These are phyloP conservation scores for Karstenula rhodostoma DNA, from an alignment of 2,329 filamentous ascomycete genomes.

Conservation along the genomic window DNA sequence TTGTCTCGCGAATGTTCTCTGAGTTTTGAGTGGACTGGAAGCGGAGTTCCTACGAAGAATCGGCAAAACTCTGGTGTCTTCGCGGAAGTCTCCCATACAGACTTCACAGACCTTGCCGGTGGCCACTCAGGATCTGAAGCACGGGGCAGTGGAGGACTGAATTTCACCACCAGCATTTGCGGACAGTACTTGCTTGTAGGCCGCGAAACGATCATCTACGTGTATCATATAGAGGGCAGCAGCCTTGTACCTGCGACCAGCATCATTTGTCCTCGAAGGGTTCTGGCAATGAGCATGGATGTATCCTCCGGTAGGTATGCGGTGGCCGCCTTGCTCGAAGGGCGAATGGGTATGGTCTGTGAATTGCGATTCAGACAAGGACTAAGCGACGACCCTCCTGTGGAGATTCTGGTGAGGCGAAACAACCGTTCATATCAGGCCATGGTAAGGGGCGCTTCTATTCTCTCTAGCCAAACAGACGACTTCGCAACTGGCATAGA, in stretches of 20 bases:
- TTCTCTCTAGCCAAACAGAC: constrained; percentile 20
- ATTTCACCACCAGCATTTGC: constrained; percentile 65
- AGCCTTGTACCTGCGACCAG: constrained; percentile 58
- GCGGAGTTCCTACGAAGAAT: constrained; percentile 27
- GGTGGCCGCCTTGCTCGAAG: constrained; percentile 67
- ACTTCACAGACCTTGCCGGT: constrained; percentile 46
- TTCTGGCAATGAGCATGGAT: constrained; percentile 70
- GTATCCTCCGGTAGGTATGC: constrained; percentile 63
- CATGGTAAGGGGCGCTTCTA: constrained; percentile 18
- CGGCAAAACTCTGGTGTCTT: constrained; percentile 19
- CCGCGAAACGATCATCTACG: constrained; percentile 62
- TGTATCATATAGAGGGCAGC: constrained; percentile 59
- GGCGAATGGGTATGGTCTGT: constrained; percentile 68
- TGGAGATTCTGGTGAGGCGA: constrained; percentile 24
- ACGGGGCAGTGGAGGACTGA: constrained; percentile 36
- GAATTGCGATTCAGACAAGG: constrained; percentile 48
- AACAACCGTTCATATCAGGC: constrained; percentile 18
- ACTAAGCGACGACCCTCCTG: constrained; percentile 6
- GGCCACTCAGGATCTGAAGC: constrained; percentile 25
- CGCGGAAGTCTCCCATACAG: constrained; percentile 33
- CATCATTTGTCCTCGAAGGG: constrained; percentile 64
- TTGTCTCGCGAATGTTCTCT: constrained; percentile 61
- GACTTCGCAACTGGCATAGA: constrained; percentile 18
- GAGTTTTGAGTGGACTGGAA: constrained; percentile 51
- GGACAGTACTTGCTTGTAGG: constrained; percentile 66